Evolutionary conservation across 768 basidiomycete species (phyloP).

Genomic region (Lactarius quietus): DNA sequence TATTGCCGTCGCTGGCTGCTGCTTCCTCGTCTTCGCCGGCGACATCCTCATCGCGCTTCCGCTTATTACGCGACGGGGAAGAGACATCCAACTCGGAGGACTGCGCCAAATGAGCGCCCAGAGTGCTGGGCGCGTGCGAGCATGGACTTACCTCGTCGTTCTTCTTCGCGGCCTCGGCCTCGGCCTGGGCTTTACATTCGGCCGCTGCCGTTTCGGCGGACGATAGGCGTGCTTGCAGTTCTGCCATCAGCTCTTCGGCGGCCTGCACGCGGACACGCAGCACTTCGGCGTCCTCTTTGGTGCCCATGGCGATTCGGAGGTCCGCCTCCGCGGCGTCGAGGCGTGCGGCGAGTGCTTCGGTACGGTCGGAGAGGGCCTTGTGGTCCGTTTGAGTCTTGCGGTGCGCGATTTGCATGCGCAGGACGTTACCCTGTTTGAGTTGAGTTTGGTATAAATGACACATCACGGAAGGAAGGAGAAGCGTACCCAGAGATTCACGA

Average conservation of each 20-base stretch:
- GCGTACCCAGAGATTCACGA: slow-evolving; percentile 27
- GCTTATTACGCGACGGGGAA: slow-evolving; percentile 13
- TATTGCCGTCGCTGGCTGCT: slow-evolving; percentile 1
- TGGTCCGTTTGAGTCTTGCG: slow-evolving; percentile 28
- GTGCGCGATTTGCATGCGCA: slow-evolving; percentile 27
- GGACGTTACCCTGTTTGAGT: slow-evolving; percentile 25
- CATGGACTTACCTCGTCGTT: slow-evolving; percentile 15
- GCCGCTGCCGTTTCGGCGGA: background rate
- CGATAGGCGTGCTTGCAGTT: slow-evolving; percentile 12
- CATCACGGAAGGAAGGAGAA: background rate
- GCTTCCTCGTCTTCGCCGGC: background rate
- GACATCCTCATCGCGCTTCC: slow-evolving; percentile 39
- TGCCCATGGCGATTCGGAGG: slow-evolving; percentile 2
- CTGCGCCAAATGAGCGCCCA: slow-evolving; percentile 29
- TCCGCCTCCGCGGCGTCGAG: slow-evolving; percentile 21
- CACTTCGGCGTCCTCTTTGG: slow-evolving; percentile 5
- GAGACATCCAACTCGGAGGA: slow-evolving; percentile 32
- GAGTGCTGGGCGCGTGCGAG: slow-evolving; percentile 21
- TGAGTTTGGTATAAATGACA: background rate
- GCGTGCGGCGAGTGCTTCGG: slow-evolving; percentile 22
- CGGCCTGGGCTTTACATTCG: slow-evolving; percentile 29
- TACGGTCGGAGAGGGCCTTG: slow-evolving; percentile 24
- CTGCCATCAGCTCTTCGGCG: slow-evolving; percentile 10
- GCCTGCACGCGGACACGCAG: slow-evolving; percentile 8
- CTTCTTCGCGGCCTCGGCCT: background rate